phyloP scores from a whole-genome alignment of 495 filamentous ascomycete species.

The Penicillium waksmanii region DNA sequence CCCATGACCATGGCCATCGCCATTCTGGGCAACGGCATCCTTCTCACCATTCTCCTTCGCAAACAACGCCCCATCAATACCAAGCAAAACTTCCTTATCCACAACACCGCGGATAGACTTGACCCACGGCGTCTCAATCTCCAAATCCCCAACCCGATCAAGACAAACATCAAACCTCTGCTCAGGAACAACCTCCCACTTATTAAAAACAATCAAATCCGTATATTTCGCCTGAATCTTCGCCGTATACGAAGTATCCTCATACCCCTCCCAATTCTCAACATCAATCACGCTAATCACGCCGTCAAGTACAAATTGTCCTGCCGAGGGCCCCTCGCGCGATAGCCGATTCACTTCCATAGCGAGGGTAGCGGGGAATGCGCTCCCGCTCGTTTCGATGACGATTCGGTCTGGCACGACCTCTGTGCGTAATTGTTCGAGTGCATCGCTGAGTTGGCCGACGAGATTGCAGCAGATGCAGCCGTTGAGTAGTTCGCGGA shows the following conservation, averaged over 20 bases:
- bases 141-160: constrained; percentile 85
- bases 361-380: constrained; percentile 88
- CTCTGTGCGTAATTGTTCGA: constrained; percentile 66
- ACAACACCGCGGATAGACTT: constrained; percentile 80
- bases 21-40: constrained; percentile 11
- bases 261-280: constrained; percentile 96
- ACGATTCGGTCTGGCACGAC: constrained; percentile 80
- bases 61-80: constrained; percentile 81
- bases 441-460: constrained; percentile 80
- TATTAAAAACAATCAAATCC: constrained; percentile 92
- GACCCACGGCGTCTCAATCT: constrained; percentile 76
- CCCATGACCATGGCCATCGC: constrained; percentile 12
- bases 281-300: constrained; percentile 93
- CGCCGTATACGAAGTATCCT: constrained; percentile 88
- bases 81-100: constrained; percentile 75
- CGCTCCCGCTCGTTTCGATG: constrained; percentile 87
- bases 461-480: constrained; percentile 99
- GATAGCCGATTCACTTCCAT: constrained; percentile 89
- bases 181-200: constrained; percentile 82
- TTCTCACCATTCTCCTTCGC: constrained; percentile 43
- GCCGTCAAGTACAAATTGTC: constrained; percentile 78
- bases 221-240: constrained; percentile 86
- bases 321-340: constrained; percentile 39
- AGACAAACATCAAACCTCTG: constrained; percentile 76
- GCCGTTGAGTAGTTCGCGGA: constrained; percentile 88